phyloP scores from a whole-genome alignment of 176 grass and related monocot genomes.

The Oryza brachyantha region DNA sequence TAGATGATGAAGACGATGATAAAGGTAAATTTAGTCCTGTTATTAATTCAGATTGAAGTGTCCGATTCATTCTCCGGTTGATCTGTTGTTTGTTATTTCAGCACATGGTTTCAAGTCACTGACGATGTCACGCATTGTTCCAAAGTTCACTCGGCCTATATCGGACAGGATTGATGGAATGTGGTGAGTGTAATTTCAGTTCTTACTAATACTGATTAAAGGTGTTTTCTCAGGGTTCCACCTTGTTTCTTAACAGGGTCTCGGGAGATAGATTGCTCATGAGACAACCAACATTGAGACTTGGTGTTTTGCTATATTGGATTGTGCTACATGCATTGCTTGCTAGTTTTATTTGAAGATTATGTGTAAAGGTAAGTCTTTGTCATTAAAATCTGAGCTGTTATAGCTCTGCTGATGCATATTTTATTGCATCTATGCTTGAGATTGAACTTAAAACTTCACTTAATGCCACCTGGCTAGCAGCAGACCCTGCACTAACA shows the following conservation, averaged over 20 bases:
- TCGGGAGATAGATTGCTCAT: constrained; percentile 95
- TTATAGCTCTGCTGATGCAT: not conserved
- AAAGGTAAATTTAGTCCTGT: constrained; percentile 61
- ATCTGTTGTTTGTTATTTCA: constrained; percentile 49
- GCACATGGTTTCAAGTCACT: constrained; percentile 98
- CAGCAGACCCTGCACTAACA: not conserved
- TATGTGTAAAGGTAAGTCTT: constrained; percentile 36
- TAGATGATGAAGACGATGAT: constrained; percentile 94
- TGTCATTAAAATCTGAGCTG: not conserved
- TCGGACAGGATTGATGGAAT: constrained; percentile 93
- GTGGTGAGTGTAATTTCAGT: constrained; percentile 52
- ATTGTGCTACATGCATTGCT: constrained; percentile 75
- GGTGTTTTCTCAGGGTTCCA: not conserved
- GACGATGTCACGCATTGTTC: constrained; percentile 81
- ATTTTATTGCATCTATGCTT: constrained; percentile 14
- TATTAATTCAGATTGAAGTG: constrained; percentile 4
- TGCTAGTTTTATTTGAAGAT: constrained; percentile 87
- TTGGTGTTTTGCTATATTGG: constrained; percentile 83
- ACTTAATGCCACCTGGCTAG: not conserved
- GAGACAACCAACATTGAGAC: constrained; percentile 85
- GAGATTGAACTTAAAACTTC: not conserved
- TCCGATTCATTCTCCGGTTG: constrained; percentile 15
- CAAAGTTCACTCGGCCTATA: constrained; percentile 84
- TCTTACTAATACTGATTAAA: constrained; percentile 27
- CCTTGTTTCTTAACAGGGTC: constrained; percentile 65